A percentile compares a stretch with the other conserved stretches of the same genome.
These are phyloP conservation scores for Fusarium oxysporum DNA, from an alignment of 2,329 filamentous ascomycete species.

Conservation along the genomic window DNA sequence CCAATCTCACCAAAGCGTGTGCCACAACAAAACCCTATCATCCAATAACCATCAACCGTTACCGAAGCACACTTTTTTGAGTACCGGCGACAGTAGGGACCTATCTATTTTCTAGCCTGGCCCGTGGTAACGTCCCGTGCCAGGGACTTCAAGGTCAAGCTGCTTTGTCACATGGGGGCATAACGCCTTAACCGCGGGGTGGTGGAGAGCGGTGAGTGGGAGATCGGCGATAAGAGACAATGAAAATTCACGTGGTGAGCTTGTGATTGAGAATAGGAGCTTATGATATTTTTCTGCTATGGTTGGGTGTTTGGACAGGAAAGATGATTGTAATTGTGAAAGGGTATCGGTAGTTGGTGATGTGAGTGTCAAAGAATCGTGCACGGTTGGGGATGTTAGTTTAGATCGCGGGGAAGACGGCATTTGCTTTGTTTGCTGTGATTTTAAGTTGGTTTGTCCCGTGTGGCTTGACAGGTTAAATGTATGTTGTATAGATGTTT, in stretches of 20 bases:
- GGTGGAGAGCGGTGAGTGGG: slow-evolving; percentile 23
- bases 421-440: neutral
- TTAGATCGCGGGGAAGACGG: neutral
- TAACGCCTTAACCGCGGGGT: slow-evolving; percentile 29
- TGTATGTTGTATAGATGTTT: neutral
- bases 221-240: slow-evolving; percentile 29
- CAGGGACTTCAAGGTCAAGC: slow-evolving; percentile 12
- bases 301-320: slow-evolving; percentile 12
- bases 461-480: slow-evolving; percentile 4
- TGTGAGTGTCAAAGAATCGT: slow-evolving; percentile 3
- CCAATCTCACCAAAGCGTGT: slow-evolving; percentile 23
- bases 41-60: slow-evolving; percentile 13
- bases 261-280: slow-evolving; percentile 7
- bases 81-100: slow-evolving; percentile 25
- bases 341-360: neutral
- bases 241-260: neutral
- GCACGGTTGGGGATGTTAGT: slow-evolving; percentile 11
- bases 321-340: slow-evolving; percentile 5
- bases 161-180: slow-evolving; percentile 28
- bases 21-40: slow-evolving; percentile 16
- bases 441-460: slow-evolving; percentile 7
- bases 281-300: neutral
- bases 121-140: slow-evolving; percentile 39
- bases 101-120: slow-evolving; percentile 24
- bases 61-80: slow-evolving; percentile 8